A percentile compares a stretch with the other conserved stretches of the same genome.
Conservation (phyloP, 345 rosid genomes). For the Bruguiera gymnorhiza region DNA sequence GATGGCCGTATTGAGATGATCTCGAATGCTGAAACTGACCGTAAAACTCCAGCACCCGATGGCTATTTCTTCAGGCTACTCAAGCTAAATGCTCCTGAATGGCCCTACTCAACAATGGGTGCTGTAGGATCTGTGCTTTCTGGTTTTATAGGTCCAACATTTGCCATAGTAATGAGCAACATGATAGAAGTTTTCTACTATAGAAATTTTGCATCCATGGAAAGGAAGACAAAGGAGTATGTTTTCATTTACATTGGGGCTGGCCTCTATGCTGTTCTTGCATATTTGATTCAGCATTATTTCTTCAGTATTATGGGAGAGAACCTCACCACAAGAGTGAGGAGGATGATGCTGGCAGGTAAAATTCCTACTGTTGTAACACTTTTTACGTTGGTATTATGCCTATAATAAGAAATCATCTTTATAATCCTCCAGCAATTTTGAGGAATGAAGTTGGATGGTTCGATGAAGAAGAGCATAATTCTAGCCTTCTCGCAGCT, state of each 20-base stretch:
- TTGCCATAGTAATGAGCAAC: constrained; percentile 92
- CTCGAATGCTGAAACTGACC: constrained; percentile 88
- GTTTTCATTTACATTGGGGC: constrained; percentile 96
- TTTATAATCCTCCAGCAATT: constrained; percentile 48
- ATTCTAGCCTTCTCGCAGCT: constrained; percentile 86
- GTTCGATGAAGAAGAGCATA: constrained; percentile 98
- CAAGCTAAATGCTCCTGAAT: constrained; percentile 89
- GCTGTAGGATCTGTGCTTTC: constrained; percentile 87
- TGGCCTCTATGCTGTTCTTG: constrained; percentile 84
- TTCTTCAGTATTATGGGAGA: constrained; percentile 99
- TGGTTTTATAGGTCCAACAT: constrained; percentile 90
- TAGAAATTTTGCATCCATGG: constrained; percentile 75
- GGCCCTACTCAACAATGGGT: constrained; percentile 99
- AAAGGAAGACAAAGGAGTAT: constrained; percentile 84
- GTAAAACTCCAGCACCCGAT: constrained; percentile 80
- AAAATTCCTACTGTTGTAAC: too few relatives aligned
- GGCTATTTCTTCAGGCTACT: constrained; percentile 87
- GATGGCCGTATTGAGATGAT: constrained; percentile 97
- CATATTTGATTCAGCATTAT: constrained; percentile 95
- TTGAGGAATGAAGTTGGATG: constrained; percentile 97
- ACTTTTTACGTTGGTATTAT: too few relatives aligned
- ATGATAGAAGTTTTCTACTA: constrained; percentile 98
- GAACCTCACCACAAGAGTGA: constrained; percentile 92
- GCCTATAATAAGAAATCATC: too few relatives aligned
- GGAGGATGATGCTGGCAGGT: constrained; percentile 99